Evolutionary conservation across 257 asterid genomes (phyloP).

Genomic region (Gentiana macrophylla): DNA sequence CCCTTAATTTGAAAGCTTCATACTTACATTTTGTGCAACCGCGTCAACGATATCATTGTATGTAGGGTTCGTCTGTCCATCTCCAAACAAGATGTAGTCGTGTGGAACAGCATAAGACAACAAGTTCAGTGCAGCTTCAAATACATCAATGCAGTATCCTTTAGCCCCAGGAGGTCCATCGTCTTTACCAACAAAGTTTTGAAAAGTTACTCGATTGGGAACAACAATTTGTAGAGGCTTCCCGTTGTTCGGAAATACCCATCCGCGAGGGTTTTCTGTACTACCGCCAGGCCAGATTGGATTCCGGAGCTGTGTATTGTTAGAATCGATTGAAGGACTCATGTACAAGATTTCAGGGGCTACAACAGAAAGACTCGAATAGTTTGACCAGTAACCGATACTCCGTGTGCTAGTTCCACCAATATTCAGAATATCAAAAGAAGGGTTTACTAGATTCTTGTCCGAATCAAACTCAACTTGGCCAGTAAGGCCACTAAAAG

Average conservation of each 20-base stretch:
- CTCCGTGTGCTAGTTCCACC: slow-evolving; percentile 37
- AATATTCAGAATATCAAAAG: slow-evolving; percentile 49
- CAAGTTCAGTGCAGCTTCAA: slow-evolving; percentile 50
- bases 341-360: slow-evolving; percentile 39
- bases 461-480: slow-evolving; percentile 41
- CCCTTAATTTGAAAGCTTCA: background rate
- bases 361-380: slow-evolving; percentile 44
- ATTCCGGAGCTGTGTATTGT: slow-evolving; percentile 28
- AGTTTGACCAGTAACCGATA: slow-evolving; percentile 69
- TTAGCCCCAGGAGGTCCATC: slow-evolving; percentile 19
- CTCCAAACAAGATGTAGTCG: slow-evolving; percentile 51
- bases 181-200: slow-evolving; percentile 37
- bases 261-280: slow-evolving; percentile 52
- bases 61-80: slow-evolving; percentile 53
- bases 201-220: slow-evolving; percentile 45
- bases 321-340: slow-evolving; percentile 33
- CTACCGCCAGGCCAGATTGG: slow-evolving; percentile 73
- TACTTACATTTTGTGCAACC: slow-evolving; percentile 46
- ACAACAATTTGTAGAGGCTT: slow-evolving; percentile 50
- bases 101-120: slow-evolving; percentile 76
- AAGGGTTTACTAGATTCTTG: slow-evolving; percentile 44
- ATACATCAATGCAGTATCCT: slow-evolving; percentile 73
- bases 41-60: slow-evolving; percentile 40
- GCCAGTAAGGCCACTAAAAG: slow-evolving; percentile 53
- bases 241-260: slow-evolving; percentile 82